Base-by-base conservation (phyloP, 2,329 filamentous ascomycete species). In the Fusarium subglutinans region DNA sequence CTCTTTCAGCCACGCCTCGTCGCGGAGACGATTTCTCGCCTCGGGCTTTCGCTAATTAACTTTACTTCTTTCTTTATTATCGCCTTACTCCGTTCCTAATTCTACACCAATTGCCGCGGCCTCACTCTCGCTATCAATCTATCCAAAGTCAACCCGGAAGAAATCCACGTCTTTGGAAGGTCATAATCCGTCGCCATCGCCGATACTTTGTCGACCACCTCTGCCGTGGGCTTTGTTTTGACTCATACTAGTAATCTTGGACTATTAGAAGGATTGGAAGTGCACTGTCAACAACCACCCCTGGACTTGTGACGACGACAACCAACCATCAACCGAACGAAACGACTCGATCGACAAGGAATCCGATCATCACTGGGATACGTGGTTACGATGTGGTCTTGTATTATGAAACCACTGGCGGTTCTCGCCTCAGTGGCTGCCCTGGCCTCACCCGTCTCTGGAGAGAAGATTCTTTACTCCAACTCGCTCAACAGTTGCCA, bases 401-500 rank as follows among this genome's bases (percentile, higher is more conserved):
- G 84, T 65, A 79, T 83, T 55, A 80, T 83, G 76, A 82, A 83
- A 79, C 84, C 87, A 76, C 78, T 87, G 63, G 80, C 85, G 74
- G 77, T 86, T 63, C 78, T 88, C 76, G 81, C 86, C 80, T 83
- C 84, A 59, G 77, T 87, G 76, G 82, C 84, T 70, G 79, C 83
- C 45, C 67, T 86, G 63, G 75, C 82, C 43, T 80, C 89, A 58
- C 83, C 89, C 68, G 87, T 86, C 24, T 79, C 89, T 66, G 92
- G 90, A 72, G 87, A 90, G 80, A 88, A 87, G 73, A 86, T 94
- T 79, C 93, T 98, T 79, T 87, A 91, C 78, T 96, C 95, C 63
- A 93, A 89, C 80, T 97, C 95, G 33, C 89, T 98, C 76, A 95
- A 94, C 82, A 89, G 93, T 53, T 98, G 95, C 84, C 93, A 95